Percentiles rank a stretch among this genome's conserved stretches.
Evolutionary conservation across 2,329 filamentous ascomycete genomes (phyloP).

Genomic region (Allantophomopsis lycopodina): DNA sequence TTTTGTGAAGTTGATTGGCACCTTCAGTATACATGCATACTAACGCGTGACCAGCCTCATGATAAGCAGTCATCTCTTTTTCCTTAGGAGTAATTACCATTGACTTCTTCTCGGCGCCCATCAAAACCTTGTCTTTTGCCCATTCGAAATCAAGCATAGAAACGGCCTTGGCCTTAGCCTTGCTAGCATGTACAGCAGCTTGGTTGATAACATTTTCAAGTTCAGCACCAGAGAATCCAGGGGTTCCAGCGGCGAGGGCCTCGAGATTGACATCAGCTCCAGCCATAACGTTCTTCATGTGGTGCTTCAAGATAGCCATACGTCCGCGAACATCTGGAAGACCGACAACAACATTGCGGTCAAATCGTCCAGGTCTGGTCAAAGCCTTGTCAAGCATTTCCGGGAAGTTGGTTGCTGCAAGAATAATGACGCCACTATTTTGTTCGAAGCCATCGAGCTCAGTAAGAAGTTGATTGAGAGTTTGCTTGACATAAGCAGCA

Average conservation of each 20-base stretch:
- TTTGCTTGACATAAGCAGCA: conserved; percentile 92
- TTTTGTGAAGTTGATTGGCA: conserved; percentile 78
- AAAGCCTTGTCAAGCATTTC: conserved; percentile 89
- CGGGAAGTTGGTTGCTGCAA: conserved; percentile 93
- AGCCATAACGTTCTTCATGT: conserved; percentile 82
- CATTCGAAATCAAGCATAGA: conserved; percentile 77
- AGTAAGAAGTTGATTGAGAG: conserved; percentile 89
- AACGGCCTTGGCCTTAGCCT: conserved; percentile 65
- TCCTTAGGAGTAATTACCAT: conserved; percentile 88
- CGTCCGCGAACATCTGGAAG: conserved; percentile 89
- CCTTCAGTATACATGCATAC: conserved; percentile 71
- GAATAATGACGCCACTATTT: conserved; percentile 85
- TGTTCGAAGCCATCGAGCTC: conserved; percentile 96
- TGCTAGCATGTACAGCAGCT: conserved; percentile 87
- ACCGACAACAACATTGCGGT: conserved; percentile 78
- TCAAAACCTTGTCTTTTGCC: conserved; percentile 96
- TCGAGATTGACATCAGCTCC: conserved; percentile 70
- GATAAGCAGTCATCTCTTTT: conserved; percentile 90
- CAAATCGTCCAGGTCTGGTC: conserved; percentile 87
- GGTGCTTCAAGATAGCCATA: conserved; percentile 83
- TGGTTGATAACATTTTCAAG: conserved; percentile 96
- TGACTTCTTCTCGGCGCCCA: conserved; percentile 85
- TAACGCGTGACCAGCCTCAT: conserved; percentile 90
- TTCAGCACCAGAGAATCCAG: conserved; percentile 89
- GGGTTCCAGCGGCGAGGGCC: conserved; percentile 72